phyloP scores from a whole-genome alignment of 371 early-diverging fungal genomes.

The Sporodiniella umbellata region DNA sequence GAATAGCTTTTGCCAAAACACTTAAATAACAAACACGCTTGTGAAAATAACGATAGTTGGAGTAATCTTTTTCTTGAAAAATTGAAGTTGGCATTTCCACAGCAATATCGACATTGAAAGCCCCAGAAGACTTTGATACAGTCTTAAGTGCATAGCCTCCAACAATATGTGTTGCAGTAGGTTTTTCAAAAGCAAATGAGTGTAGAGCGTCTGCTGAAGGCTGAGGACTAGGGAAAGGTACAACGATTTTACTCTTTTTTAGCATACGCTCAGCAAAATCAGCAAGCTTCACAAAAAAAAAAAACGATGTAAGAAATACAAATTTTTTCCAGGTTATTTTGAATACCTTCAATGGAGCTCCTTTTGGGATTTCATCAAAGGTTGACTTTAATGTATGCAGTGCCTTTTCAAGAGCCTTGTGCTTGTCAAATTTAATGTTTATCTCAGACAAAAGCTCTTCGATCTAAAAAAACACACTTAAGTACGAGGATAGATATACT shows the following conservation, averaged over 20 bases:
- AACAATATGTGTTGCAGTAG: constrained; percentile 75
- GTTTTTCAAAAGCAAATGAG: constrained; percentile 75
- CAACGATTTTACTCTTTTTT: constrained; percentile 49
- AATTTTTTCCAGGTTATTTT: no score
- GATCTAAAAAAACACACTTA: constrained; percentile 45
- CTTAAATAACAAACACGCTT: constrained; percentile 93
- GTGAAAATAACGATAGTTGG: constrained; percentile 93
- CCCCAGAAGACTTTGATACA: constrained; percentile 54
- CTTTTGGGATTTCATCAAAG: constrained; percentile 50
- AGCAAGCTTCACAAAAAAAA: constrained; percentile 26
- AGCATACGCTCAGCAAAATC: constrained; percentile 44
- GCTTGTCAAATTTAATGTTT: constrained; percentile 59
- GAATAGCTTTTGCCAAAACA: constrained; percentile 52
- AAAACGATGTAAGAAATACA: no score
- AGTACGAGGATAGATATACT: not conserved
- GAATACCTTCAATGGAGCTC: constrained; percentile 50
- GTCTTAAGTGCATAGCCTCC: constrained; percentile 89
- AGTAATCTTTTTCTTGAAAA: constrained; percentile 89
- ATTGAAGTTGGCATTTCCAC: constrained; percentile 88
- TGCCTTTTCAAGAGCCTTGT: constrained; percentile 68
- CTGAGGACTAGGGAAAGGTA: constrained; percentile 75
- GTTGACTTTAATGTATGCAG: constrained; percentile 64
- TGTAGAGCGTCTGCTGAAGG: constrained; percentile 69
- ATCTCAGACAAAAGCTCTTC: constrained; percentile 84
- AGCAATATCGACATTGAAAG: constrained; percentile 85